Percentiles rank a stretch among this genome's conserved stretches.
Conservation (phyloP, 352 stramenopile species). For the Pythium coloratum region DNA sequence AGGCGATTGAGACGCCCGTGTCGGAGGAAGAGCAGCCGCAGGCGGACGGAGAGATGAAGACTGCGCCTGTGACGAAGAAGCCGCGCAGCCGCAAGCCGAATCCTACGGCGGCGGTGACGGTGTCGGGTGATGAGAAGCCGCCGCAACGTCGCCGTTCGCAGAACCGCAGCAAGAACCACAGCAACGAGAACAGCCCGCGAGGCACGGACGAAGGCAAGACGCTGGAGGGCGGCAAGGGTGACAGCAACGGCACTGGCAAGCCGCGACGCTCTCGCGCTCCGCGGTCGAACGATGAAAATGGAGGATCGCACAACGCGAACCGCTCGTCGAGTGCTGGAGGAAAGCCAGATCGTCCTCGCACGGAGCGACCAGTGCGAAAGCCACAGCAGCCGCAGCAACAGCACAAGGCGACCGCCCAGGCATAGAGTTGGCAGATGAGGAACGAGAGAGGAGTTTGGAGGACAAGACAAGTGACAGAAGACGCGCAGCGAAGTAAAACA, state of each 20-base stretch:
- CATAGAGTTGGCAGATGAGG: background rate
- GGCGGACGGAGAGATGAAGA: slow-evolving; percentile 23
- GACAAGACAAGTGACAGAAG: background rate
- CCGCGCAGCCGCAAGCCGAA: slow-evolving; percentile 19
- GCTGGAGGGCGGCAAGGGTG: slow-evolving; percentile 1
- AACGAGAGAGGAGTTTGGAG: background rate
- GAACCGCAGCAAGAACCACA: slow-evolving; percentile 19
- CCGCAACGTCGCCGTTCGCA: slow-evolving; percentile 25
- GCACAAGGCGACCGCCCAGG: slow-evolving; percentile 1
- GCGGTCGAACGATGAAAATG: slow-evolving; percentile 24
- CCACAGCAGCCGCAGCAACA: slow-evolving; percentile 10
- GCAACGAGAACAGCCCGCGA: slow-evolving; percentile 22
- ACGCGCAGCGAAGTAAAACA: background rate
- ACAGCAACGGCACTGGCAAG: slow-evolving; percentile 5
- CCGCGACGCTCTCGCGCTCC: slow-evolving; percentile 24
- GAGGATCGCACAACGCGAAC: slow-evolving; percentile 7
- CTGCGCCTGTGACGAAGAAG: slow-evolving; percentile 25
- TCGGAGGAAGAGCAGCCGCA: slow-evolving; percentile 20
- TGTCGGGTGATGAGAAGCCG: slow-evolving; percentile 14
- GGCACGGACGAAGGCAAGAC: slow-evolving; percentile 3
- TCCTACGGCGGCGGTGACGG: background rate
- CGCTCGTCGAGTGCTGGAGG: background rate
- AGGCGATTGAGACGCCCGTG: slow-evolving; percentile 17
- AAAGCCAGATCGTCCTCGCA: slow-evolving; percentile 18
- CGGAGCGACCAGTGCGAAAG: slow-evolving; percentile 21